Evolutionary conservation across 257 asterid genomes (phyloP), one percentile per base, ranked within the genome.

Genomic region (Echium plantagineum): DNA sequence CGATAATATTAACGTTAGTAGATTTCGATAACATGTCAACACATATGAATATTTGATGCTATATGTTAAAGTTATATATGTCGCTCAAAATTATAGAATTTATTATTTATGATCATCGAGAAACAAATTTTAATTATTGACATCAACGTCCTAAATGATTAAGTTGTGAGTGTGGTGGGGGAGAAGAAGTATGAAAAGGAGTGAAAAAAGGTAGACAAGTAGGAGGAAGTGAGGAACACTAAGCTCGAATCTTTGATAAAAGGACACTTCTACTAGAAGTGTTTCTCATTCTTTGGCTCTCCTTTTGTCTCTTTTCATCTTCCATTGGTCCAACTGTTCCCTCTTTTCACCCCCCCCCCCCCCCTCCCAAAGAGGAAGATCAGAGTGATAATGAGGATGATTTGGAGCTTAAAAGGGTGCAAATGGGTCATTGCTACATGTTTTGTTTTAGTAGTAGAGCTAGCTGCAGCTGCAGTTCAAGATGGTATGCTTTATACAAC

Each of bases 401-500:
- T 16, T 63, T 16, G 69, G 74, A 64, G 74, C 74, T 74, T 76
- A 55, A 64, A 21, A 65, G 56, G 59, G 63, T 51, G 70, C 74
- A 63, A 63, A 74, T 59, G 75, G 78, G 63, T 62, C 21, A 9
- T 55, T 8, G 52, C 61, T 16, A 65, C 57, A 35, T 62, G 63
- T 61, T 15, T 67, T 32, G 60, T 78, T 9, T 54, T 75, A 48
- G 19, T 52, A 4, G 62, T 63, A 48, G 35, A 48, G 65, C 63
- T 67, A 0, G 72, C 76, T 55, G 63, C 70, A 15, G 70, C 66
- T 21, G 73, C 67, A 18, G 63, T 75, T 55, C 74, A 78, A 69
- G 83, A 78, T 66, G 83, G 83, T 78, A 72, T 19, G 62, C 31
- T 16, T 35, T 53, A 66, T 67, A 28, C 0, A 30, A 28, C 22